Evolutionary conservation across 148 eudicot genomes (phyloP).

Genomic region (Camellia lanceoleosa): DNA sequence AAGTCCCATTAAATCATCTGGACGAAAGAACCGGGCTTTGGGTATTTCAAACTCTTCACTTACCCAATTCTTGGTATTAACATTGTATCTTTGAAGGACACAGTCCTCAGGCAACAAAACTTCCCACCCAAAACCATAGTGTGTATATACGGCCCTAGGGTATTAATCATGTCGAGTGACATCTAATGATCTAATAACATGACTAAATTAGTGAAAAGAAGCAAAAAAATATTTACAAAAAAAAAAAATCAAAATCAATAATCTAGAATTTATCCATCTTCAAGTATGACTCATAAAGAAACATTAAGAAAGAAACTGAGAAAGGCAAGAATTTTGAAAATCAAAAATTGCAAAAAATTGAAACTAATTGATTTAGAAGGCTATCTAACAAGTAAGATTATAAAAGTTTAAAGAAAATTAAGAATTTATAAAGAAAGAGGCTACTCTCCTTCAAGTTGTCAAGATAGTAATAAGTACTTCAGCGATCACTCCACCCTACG

Average conservation of each 20-base stretch:
- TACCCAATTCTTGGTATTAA: too few relatives aligned
- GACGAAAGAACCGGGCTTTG: too few relatives aligned
- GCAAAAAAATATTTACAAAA: not conserved
- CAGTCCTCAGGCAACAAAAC: too few relatives aligned
- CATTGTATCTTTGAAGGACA: too few relatives aligned
- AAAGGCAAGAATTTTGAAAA: not conserved
- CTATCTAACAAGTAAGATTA: not conserved
- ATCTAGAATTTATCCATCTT: not conserved
- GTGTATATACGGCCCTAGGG: too few relatives aligned
- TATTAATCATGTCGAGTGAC: too few relatives aligned
- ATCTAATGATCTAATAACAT: too few relatives aligned
- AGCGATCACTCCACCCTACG: constrained; percentile 56
- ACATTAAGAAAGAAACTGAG: not conserved
- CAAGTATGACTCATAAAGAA: not conserved
- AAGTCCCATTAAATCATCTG: too few relatives aligned
- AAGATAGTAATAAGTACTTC: constrained; percentile 35
- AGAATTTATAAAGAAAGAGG: not conserved
- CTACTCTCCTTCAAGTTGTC: not conserved
- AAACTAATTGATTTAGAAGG: not conserved
- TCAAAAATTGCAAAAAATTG: not conserved
- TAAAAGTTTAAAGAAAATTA: not conserved
- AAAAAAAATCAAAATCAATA: not conserved
- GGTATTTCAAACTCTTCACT: too few relatives aligned
- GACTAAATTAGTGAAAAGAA: too few relatives aligned
- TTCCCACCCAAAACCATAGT: too few relatives aligned